Percentiles rank a stretch among this genome's conserved stretches.
phyloP scores from a whole-genome alignment of 305 asterid genomes.

The Fraxinus greggii region DNA sequence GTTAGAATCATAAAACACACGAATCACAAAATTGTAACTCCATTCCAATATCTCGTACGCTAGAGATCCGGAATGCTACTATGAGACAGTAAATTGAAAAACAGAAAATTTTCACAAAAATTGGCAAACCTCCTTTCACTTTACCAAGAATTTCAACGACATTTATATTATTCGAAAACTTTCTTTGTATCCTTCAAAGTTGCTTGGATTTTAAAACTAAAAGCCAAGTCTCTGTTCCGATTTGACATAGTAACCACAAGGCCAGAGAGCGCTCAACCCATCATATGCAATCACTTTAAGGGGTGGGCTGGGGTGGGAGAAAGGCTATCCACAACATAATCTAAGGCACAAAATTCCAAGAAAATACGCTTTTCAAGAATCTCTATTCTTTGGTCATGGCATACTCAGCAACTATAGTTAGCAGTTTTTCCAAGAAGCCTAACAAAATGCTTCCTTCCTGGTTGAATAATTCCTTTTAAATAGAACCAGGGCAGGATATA shows the following conservation, averaged over 20 bases:
- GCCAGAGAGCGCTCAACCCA: neutral
- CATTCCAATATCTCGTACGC: neutral
- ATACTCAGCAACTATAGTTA: neutral
- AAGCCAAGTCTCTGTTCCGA: neutral
- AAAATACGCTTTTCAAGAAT: neutral
- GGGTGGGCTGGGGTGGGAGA: neutral
- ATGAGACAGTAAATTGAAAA: neutral
- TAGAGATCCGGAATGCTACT: neutral
- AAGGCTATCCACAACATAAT: neutral
- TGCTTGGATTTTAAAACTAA: neutral
- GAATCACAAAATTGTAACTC: neutral
- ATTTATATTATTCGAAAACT: neutral
- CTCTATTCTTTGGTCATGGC: neutral
- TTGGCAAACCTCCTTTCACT: neutral
- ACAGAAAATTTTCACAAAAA: neutral
- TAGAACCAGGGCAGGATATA: neutral
- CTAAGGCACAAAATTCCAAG: neutral
- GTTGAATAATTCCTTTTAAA: neutral
- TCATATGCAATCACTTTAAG: neutral
- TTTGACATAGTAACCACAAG: neutral
- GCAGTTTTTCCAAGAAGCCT: neutral
- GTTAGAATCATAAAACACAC: neutral
- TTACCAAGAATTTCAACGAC: neutral
- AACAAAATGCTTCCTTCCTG: neutral
- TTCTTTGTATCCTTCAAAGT: neutral